These are phyloP conservation scores for Xerocomus spinulosus DNA, from an alignment of 768 basidiomycete genomes.

Conservation along the genomic window DNA sequence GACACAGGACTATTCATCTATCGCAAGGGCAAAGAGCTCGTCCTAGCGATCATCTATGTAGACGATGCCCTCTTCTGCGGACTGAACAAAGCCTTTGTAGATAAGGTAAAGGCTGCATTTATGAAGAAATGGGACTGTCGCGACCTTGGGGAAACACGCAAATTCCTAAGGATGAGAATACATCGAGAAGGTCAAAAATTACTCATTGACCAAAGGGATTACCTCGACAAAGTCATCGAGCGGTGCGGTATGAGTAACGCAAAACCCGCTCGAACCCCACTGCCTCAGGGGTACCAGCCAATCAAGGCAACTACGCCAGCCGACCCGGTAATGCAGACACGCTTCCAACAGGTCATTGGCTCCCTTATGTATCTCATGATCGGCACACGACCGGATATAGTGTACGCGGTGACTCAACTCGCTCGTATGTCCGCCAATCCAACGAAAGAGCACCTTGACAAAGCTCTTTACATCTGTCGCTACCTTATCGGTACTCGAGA, in stretches of 20 bases:
- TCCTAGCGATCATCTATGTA: too few species aligned
- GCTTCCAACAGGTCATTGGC: slow-evolving; percentile 10
- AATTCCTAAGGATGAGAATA: not conserved
- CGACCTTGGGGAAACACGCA: too few species aligned
- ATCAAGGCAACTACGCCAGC: not conserved
- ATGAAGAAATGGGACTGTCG: too few species aligned
- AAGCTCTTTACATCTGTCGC: not conserved
- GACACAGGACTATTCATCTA: too few species aligned
- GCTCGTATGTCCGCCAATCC: slow-evolving; percentile 11
- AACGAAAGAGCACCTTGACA: not conserved
- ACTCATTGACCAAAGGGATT: slow-evolving; percentile 7
- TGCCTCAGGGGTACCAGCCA: slow-evolving; percentile 9
- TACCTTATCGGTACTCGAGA: not conserved
- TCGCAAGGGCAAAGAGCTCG: too few species aligned
- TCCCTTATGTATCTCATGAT: slow-evolving; percentile 28
- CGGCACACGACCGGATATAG: slow-evolving; percentile 30
- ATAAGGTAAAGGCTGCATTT: too few species aligned
- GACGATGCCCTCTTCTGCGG: too few species aligned
- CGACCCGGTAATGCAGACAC: not conserved
- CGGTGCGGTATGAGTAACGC: slow-evolving; percentile 10
- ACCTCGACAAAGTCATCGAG: slow-evolving; percentile 12
- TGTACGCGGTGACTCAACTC: slow-evolving; percentile 26
- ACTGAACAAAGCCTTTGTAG: too few species aligned
- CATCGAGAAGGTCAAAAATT: not conserved
- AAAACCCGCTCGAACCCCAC: slow-evolving; percentile 7